phyloP scores from a whole-genome alignment of 495 filamentous ascomycete genomes.

The Cercophora sp. region DNA sequence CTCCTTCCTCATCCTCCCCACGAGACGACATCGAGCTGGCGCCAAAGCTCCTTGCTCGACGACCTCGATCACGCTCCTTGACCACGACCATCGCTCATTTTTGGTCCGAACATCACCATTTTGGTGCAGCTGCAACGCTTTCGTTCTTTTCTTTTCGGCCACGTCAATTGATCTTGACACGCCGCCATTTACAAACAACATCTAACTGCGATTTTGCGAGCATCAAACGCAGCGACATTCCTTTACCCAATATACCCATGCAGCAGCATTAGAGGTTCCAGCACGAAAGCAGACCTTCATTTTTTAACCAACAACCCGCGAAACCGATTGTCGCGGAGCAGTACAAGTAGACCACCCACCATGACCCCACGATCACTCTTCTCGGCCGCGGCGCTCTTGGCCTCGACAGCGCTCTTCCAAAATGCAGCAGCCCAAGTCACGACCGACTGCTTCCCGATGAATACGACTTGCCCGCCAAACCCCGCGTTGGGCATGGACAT shows the following conservation, averaged over 20 bases:
- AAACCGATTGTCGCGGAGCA: not conserved
- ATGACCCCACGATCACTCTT: conserved; percentile 31
- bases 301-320: not conserved
- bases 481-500: conserved; percentile 55
- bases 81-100: not conserved
- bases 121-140: not conserved
- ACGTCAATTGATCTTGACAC: conserved; percentile 22
- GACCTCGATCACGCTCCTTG: not conserved
- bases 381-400: conserved; percentile 41
- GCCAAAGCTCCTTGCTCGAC: conserved; percentile 8
- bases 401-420: conserved; percentile 33
- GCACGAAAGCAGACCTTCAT: no score
- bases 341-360: not conserved
- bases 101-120: not conserved
- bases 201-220: not conserved
- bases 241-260: no score
- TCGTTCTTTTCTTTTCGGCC: conserved; percentile 1
- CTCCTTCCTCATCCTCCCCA: not conserved
- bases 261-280: no score
- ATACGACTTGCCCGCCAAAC: conserved; percentile 60
- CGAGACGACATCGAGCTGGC: conserved; percentile 4
- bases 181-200: not conserved
- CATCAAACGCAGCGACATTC: conserved; percentile 3
- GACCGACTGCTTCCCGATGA: conserved; percentile 64
- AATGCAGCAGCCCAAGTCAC: conserved; percentile 55